These are phyloP conservation scores for Puccinellia tenuiflora DNA, from an alignment of 176 grass and related monocot genomes.

Conservation along the genomic window DNA sequence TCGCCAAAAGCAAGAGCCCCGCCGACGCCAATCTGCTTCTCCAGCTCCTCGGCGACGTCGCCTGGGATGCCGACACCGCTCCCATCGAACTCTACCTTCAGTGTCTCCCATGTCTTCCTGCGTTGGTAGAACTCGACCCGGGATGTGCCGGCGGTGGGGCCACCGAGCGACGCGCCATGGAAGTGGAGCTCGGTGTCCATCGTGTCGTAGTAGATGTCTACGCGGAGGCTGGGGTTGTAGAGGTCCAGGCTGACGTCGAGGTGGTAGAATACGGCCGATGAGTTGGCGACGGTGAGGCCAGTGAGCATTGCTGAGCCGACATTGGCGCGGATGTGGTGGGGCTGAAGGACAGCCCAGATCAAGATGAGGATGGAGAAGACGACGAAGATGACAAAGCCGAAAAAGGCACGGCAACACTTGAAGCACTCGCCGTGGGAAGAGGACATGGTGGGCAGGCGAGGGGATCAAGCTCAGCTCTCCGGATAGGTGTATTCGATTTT, in stretches of 20 bases:
- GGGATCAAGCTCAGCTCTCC: background rate
- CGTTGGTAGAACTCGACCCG: slow-evolving; percentile 41
- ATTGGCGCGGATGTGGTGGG: slow-evolving; percentile 44
- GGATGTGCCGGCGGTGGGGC: background rate
- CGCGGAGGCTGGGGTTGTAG: slow-evolving; percentile 53
- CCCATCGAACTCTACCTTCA: slow-evolving; percentile 30
- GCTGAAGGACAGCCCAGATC: slow-evolving; percentile 43
- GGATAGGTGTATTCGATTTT: background rate
- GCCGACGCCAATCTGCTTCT: background rate
- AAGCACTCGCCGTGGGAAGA: background rate
- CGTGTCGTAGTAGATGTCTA: slow-evolving; percentile 62
- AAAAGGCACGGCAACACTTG: background rate
- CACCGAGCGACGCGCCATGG: slow-evolving; percentile 23
- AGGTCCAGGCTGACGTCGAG: slow-evolving; percentile 33
- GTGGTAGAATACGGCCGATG: slow-evolving; percentile 27
- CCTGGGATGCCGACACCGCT: background rate
- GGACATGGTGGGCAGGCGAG: background rate
- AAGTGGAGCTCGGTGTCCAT: slow-evolving; percentile 30
- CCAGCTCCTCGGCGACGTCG: background rate
- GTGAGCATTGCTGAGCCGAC: slow-evolving; percentile 35
- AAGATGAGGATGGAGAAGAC: slow-evolving; percentile 23
- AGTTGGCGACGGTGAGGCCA: slow-evolving; percentile 43
- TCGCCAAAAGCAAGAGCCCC: background rate
- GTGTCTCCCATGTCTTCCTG: background rate
- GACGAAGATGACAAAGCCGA: background rate